Evolutionary conservation across 1,284 basidiomycete species (phyloP), one percentile per base, ranked within the genome.

Genomic region (Schizophyllum amplum): DNA sequence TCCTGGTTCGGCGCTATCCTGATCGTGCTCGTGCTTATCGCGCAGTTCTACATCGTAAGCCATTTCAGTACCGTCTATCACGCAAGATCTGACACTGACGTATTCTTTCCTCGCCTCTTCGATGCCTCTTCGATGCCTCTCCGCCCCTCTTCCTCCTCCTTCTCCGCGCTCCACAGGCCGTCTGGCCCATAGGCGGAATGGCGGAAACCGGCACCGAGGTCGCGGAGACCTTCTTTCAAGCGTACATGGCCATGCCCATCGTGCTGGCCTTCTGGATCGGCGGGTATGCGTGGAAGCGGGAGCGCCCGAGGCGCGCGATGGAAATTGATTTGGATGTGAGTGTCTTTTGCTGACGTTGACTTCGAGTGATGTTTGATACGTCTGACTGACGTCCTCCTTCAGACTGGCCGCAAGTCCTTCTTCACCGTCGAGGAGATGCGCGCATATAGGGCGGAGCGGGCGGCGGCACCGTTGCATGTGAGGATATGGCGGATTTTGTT

Each of bases 351-450:
- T 46, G 25, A 23, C 23, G 25, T 25, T 52, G n/a, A n/a, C n/a
- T n/a, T n/a, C n/a, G n/a, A n/a, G n/a, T n/a, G n/a, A n/a, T n/a
- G n/a, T n/a, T n/a, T n/a, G n/a, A n/a, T n/a, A n/a, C n/a, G n/a
- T n/a, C n/a, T n/a, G n/a, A 21, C 25, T 49, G 24, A 49, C 52
- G 15, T 4, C 55, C 54, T 21, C 9, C 52, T 25, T 55, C 51
- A 71, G 67, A 67, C 74, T 62, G 74, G 73, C 52, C 72, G 75
- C 56, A 75, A 74, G 67, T 71, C 69, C 62, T 75, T 72, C 72
- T 64, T 72, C 27, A 75, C 73, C 4, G 73, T 69, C 4, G 71
- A 72, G 57, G 71, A 75, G 60, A 74, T 75, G 73, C 66, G 69
- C 48, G 64, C 67, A 55, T 75, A 66, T 59, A 72, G 71, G n/a